Base-by-base conservation (phyloP, 345 rosid genomes). In the Ceriops tagal region DNA sequence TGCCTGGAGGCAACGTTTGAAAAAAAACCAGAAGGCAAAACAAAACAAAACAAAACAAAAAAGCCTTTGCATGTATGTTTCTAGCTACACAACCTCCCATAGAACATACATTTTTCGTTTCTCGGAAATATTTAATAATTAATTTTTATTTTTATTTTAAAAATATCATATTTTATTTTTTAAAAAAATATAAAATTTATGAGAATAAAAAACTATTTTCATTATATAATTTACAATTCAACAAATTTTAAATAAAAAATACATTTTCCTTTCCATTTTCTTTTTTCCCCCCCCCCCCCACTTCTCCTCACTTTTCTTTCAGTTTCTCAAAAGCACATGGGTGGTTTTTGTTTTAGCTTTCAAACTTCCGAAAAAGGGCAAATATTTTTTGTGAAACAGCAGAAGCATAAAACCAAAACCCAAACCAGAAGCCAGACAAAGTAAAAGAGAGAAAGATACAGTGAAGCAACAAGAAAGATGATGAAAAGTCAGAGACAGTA, bases 321-420 rank as follows among this genome's bases (percentile, higher is more conserved):
- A 27, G 39, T 52, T 60, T 49, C 4, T 76, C 75, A 74, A 59
- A 78, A 72, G 61, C 56, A 58, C 69, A 77, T 76, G 78, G 79
- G 75, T 70, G 64, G 37, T 71, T 80, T 26, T 1, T 22, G 24
- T 22, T 2, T 27, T 34, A 26, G 71, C 74, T 77, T 77, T 55
- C 64, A 63, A 53, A 47, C 65, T 39, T 63, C 9, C 22, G 6
- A 16, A 35, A 7, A 31, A 57, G 21, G 8, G 18, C 16, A 9
- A 8, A 21, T 9, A 22, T 55, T 58, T n/a, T 22, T 26, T 8
- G 8, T 10, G 43, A 10, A 4, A 35, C 21, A 1, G 37, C 5
- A 37, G 0, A 61, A 4, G 31, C 24, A 65, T 1, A 9, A 9
- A 5, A 19, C 19, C 2, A 27, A 69, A 30, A 53, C 56, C 52